Conservation (phyloP, 192 early-diverging fungal genomes). For the Spizellomyces sp. region DNA sequence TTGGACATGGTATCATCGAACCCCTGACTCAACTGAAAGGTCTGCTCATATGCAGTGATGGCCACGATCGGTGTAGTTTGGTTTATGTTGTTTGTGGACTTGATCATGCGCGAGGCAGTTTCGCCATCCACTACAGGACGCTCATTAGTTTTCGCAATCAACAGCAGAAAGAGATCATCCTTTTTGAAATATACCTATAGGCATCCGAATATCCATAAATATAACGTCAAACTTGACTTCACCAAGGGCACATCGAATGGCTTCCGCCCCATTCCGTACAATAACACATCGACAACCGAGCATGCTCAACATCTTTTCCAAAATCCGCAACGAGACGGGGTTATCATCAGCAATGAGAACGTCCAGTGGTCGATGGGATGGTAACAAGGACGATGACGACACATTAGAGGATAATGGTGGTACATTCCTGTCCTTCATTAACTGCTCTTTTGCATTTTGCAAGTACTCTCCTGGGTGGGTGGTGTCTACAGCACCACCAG, state of each 20-base stretch:
- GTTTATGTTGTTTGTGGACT: conserved; percentile 88
- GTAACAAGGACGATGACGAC: conserved; percentile 4
- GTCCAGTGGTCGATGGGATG: conserved; percentile 31
- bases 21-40: conserved; percentile 32
- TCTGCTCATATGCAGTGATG: conserved; percentile 74
- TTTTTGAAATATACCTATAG: conserved; percentile 69
- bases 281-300: conserved; percentile 80
- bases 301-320: conserved; percentile 83
- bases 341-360: conserved; percentile 90
- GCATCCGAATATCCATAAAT: conserved; percentile 93
- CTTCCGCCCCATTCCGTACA: conserved; percentile 89
- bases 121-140: conserved; percentile 81
- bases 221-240: conserved; percentile 89
- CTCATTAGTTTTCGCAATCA: conserved; percentile 35
- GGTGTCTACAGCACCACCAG: conserved; percentile 7
- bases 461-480: conserved; percentile 30
- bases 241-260: conserved; percentile 85
- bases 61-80: conserved; percentile 78
- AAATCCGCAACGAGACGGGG: conserved; percentile 82
- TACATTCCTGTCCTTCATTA: conserved; percentile 15
- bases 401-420: conserved; percentile 2
- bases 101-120: conserved; percentile 91
- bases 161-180: conserved; percentile 24
- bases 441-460: conserved; percentile 35
- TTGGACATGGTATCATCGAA: conserved; percentile 78